Evolutionary conservation across 1,139 yeast genomes (phyloP).

Genomic region (Magnusiomyces tetraspermus): DNA sequence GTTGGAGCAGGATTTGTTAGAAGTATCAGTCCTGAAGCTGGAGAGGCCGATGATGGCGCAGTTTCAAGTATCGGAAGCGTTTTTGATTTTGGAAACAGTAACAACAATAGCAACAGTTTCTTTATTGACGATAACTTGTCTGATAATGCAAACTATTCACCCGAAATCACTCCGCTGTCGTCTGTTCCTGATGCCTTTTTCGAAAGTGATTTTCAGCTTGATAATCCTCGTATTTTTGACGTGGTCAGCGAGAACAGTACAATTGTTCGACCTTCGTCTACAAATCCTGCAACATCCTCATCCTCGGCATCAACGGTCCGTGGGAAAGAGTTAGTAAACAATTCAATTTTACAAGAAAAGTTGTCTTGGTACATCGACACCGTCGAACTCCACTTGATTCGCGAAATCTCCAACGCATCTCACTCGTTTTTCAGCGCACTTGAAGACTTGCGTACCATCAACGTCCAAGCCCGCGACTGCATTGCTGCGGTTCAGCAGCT

Average conservation of each 20-base stretch:
- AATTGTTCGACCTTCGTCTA: slow-evolving; percentile 22
- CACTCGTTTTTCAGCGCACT: slow-evolving; percentile 76
- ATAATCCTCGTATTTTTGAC: slow-evolving; percentile 78
- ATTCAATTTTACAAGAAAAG: slow-evolving; percentile 64
- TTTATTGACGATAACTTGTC: too few species aligned
- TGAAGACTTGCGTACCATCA: slow-evolving; percentile 62
- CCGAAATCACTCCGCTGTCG: slow-evolving; percentile 25
- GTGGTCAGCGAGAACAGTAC: slow-evolving; percentile 53
- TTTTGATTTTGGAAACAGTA: not conserved
- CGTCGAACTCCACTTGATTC: slow-evolving; percentile 70
- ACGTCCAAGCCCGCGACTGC: slow-evolving; percentile 46
- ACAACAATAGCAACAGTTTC: slow-evolving; percentile 1
- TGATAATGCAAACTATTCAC: slow-evolving; percentile 13
- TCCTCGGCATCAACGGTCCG: slow-evolving; percentile 11
- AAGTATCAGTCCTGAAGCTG: too few species aligned
- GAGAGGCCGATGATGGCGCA: too few species aligned
- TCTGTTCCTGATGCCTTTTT: slow-evolving; percentile 63
- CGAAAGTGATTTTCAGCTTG: slow-evolving; percentile 62
- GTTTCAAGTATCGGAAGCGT: not conserved
- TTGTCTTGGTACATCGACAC: slow-evolving; percentile 75
- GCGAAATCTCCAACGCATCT: slow-evolving; percentile 78
- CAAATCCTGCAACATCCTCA: slow-evolving; percentile 14
- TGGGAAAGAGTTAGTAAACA: slow-evolving; percentile 33
- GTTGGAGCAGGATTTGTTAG: too few species aligned
- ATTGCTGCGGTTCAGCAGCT: slow-evolving; percentile 42